A percentile compares a stretch with the other conserved stretches of the same genome.
These are phyloP conservation scores for Coemansia sp. DNA, from an alignment of 192 early-diverging fungal species.

Conservation along the genomic window DNA sequence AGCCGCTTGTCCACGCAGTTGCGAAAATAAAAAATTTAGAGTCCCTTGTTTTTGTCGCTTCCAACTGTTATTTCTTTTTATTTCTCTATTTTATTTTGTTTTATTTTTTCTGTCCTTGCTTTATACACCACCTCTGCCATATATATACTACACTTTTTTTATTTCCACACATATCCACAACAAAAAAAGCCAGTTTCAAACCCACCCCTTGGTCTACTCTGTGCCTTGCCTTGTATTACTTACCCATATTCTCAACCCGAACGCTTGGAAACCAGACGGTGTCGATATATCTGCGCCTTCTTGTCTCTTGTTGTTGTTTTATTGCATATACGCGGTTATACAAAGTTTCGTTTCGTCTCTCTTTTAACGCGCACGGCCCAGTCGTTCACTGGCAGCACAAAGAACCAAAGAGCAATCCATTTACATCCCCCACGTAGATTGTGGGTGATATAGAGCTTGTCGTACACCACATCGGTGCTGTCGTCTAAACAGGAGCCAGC, in stretches of 20 bases:
- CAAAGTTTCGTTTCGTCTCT: not conserved
- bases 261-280: not conserved
- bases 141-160: slow-evolving; percentile 7
- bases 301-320: too few species aligned
- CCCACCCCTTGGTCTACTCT: not conserved
- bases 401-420: not conserved
- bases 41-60: not conserved
- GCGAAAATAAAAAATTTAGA: not conserved
- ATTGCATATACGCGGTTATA: too few species aligned
- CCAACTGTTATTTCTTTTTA: slow-evolving; percentile 10
- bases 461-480: not conserved
- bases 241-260: not conserved
- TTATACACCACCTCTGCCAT: not conserved
- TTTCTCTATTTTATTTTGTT: not conserved
- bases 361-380: not conserved
- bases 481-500: not conserved
- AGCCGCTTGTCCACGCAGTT: slow-evolving; percentile 1
- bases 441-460: not conserved
- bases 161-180: slow-evolving; percentile 6
- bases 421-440: not conserved
- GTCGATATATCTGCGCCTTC: too few species aligned
- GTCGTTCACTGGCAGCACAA: not conserved
- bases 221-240: not conserved
- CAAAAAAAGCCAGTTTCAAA: not conserved
- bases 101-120: not conserved